Evolutionary conservation across 177 flowering plant genomes (phyloP).

Genomic region (Vitis hybrid): DNA sequence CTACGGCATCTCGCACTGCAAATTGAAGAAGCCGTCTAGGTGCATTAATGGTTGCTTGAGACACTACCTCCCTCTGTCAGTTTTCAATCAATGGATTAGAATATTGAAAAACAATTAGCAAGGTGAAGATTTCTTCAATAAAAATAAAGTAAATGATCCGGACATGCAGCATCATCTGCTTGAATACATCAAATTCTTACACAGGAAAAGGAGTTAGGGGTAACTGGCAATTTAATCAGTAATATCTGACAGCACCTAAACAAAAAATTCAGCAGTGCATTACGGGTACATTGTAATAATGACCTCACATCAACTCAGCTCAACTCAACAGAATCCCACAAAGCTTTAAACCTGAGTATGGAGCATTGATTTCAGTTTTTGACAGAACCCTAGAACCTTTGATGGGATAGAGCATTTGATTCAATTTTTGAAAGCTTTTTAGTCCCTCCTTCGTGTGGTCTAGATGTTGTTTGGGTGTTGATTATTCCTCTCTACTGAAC

Average conservation of each 20-base stretch:
- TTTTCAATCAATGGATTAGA: conserved; percentile 13
- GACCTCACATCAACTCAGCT: neutral
- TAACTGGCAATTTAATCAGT: neutral
- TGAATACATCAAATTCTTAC: neutral
- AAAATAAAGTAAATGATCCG: neutral
- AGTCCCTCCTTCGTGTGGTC: too few relatives aligned
- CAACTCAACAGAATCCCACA: too few relatives aligned
- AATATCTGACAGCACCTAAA: neutral
- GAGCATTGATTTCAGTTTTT: too few relatives aligned
- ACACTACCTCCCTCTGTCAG: conserved; percentile 51
- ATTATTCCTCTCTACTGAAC: too few relatives aligned
- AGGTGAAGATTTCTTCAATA: neutral
- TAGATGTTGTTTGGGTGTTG: too few relatives aligned
- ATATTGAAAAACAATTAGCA: neutral
- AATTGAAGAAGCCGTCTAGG: conserved; percentile 84
- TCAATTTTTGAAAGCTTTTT: too few relatives aligned
- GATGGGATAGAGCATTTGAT: too few relatives aligned
- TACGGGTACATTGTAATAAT: neutral
- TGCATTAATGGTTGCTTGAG: conserved; percentile 44
- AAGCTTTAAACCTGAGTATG: too few relatives aligned
- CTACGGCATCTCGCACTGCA: conserved; percentile 95
- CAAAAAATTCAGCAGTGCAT: neutral
- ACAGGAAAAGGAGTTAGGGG: neutral
- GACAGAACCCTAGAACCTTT: too few relatives aligned
- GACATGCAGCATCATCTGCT: neutral